These are phyloP conservation scores for Mucor circinelloides DNA, from an alignment of 371 early-diverging fungal species.

Conservation along the genomic window DNA sequence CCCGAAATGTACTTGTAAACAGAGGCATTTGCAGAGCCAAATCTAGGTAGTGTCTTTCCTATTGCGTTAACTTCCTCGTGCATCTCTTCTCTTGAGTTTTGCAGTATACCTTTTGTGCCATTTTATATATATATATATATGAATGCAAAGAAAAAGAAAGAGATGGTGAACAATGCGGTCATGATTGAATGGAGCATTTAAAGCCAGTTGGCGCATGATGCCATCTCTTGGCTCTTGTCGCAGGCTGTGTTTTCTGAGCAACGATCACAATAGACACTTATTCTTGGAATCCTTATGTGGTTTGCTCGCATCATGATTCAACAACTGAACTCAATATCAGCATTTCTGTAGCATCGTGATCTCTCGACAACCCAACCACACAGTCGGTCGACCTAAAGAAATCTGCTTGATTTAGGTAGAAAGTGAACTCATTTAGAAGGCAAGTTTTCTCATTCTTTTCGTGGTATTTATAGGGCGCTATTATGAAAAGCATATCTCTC, in stretches of 20 bases:
- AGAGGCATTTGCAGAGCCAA: slow-evolving; percentile 34
- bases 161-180: not conserved
- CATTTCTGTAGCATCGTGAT: too few species aligned
- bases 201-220: not conserved
- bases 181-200: not conserved
- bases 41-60: slow-evolving; percentile 18
- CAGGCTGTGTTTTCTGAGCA: too few species aligned
- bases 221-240: not conserved
- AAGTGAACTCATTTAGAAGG: too few species aligned
- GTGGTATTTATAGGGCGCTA: too few species aligned
- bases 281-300: too few species aligned
- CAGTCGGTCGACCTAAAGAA: too few species aligned
- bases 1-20: slow-evolving; percentile 72
- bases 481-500: not conserved
- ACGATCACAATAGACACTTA: too few species aligned
- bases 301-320: too few species aligned
- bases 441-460: too few species aligned
- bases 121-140: not conserved
- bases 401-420: too few species aligned
- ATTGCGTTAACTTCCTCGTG: not conserved
- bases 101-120: not conserved
- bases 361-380: too few species aligned
- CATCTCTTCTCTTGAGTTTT: not conserved
- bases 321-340: too few species aligned
- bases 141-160: not conserved